Base-by-base conservation (phyloP, 352 stramenopile species). In the Globisporangium middletonii region DNA sequence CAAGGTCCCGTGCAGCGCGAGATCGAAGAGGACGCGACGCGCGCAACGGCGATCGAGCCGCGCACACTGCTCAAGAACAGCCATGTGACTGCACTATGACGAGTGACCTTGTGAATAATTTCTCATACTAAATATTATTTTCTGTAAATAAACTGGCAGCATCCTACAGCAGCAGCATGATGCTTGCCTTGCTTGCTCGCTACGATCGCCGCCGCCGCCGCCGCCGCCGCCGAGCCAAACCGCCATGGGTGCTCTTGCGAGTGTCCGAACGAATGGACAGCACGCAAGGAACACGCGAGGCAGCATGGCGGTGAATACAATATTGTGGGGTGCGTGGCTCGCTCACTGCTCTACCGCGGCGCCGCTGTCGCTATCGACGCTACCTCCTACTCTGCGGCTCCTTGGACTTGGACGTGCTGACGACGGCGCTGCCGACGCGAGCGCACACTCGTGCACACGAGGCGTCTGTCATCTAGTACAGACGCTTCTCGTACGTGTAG, bases 401-500 rank as follows among this genome's bases (percentile, higher is more conserved):
- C 33, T 38, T 38, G 6, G 0, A 7, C 6, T 18, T 23, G 41
- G 4, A 46, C 4, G 13, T 15, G 11, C 41, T 3, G 13, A 23
- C 41, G 41, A 46, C 13, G 16, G 41, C 12, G 18, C 15, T 48
- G 43, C 4, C 8, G 5, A 15, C n/a, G n/a, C 43, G 18, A 4
- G n/a, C 6, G 41, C 19, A 5, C 30, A 26, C 30, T 19, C 30
- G 45, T 33, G 45, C 26, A 28, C 18, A 33, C 45, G 19, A 28
- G 45, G 5, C 11, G 3, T 23, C 23, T 23, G 23, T 18, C 19
- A 38, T 45, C 67, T 77, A 92, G 74, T 90, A 95, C 60, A 95
- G 67, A 64, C 86, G 83, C 79, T 98, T 97, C 69, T 96, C 86
- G 79, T 99, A 99, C 70, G 90, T 98, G 86, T 99, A 94, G 49